Percentiles rank a stretch among this genome's conserved stretches.
Conservation (phyloP, 1,139 yeast species). For the Diutina neorugosa region DNA sequence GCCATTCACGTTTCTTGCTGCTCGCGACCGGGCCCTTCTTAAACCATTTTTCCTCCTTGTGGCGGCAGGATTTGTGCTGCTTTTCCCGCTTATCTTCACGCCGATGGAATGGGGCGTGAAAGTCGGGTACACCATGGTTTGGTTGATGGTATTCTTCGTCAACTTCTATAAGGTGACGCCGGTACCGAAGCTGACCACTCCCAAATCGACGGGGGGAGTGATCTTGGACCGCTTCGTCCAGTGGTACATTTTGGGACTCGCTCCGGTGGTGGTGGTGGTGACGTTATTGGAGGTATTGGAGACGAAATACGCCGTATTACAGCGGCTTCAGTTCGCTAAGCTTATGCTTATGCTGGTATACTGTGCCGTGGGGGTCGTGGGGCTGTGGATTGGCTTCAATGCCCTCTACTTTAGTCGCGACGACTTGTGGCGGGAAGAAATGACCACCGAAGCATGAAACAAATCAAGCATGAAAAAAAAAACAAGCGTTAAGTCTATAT, state of each 20-base stretch:
- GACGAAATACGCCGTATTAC: constrained; percentile 33
- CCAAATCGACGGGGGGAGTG: constrained; percentile 20
- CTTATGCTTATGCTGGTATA: constrained; percentile 78
- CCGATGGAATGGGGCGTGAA: constrained; percentile 72
- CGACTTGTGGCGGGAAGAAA: constrained; percentile 32
- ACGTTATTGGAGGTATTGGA: constrained; percentile 49
- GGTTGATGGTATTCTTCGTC: constrained; percentile 71
- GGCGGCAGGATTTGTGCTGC: constrained; percentile 75
- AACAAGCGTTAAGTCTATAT: too few relatives aligned
- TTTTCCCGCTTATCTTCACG: constrained; percentile 80
- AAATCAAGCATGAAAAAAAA: too few relatives aligned
- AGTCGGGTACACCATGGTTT: constrained; percentile 64
- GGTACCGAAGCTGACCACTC: constrained; percentile 38
- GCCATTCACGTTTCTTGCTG: constrained; percentile 72
- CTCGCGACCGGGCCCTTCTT: constrained; percentile 59
- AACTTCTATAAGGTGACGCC: constrained; percentile 57
- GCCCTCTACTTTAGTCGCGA: constrained; percentile 83
- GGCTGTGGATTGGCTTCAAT: constrained; percentile 81
- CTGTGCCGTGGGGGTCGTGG: constrained; percentile 73
- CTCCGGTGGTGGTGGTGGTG: constrained; percentile 48
- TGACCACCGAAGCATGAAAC: too few relatives aligned
- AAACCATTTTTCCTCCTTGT: constrained; percentile 56
- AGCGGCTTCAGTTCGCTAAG: constrained; percentile 56
- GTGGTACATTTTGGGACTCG: constrained; percentile 55
- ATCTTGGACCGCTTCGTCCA: constrained; percentile 62